Evolutionary conservation across 2,329 filamentous ascomycete genomes (phyloP), one percentile per base, ranked within the genome.

Genomic region (Hymenoscyphus infarciens): DNA sequence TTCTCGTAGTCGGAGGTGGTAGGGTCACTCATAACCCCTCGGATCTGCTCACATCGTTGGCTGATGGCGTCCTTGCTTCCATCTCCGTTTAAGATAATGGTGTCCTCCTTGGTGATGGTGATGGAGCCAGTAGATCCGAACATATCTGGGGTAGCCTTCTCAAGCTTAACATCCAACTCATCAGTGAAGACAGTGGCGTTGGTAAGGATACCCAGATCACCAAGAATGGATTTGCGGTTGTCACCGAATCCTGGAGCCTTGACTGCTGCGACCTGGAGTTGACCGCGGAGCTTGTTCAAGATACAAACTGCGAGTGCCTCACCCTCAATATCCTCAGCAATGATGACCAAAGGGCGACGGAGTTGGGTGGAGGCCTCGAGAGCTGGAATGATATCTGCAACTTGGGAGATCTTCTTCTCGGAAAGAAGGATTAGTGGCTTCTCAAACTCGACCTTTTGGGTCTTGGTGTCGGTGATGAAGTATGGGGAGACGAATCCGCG

Each of bases 31-130:
- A 97, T 97, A 80, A 98, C 92, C 71, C 94, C 93, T 72, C 95
- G 93, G 80, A 99, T 99, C 84, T 99, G 95, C 82, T 99, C 95
- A 81, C 95, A 98, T 77, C 95, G 91, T 84, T 97, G 92, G 69
- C 90, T 81, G 74, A 99, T 96, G 70, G 85, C 78, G 75, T 99
- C 95, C 86, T 98, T 97, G 88, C 82, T 89, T 68, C 95, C 95
- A 75, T 97, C 92, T 62, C 95, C 95, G 79, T 99, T 99, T 67
- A 99, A 87, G 75, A 99, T 88, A 78, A 99, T 97, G 73, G 95
- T 99, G 80, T 99, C 95, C 82, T 99, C 95, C 87, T 99, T 99
- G 78, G 95, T 99, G 81, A 99, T 98, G 78, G 95, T 98, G 82
- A 99, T 97, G 74, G 93, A 95, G 68, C 95, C 95, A 71, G 95